Base-by-base conservation (phyloP, 257 asterid species). In the Solanum sejunctum region DNA sequence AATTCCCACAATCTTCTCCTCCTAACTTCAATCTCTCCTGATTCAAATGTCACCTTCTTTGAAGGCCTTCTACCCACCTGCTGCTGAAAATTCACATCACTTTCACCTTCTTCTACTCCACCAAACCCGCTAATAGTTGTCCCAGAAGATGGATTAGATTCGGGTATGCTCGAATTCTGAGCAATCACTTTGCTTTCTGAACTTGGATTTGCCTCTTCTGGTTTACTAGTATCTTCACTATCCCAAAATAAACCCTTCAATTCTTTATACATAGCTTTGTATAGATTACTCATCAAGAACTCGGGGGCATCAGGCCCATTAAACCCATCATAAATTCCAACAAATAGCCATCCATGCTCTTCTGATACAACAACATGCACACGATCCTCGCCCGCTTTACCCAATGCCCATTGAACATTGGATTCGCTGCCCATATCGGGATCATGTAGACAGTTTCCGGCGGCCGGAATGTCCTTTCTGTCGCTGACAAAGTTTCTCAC, bases 221-320 rank as follows among this genome's bases (percentile, higher is more conserved):
- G 79, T 43, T 49, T 67, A 85, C 86, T 77, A 83, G 80, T 79
- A 80, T 84, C 86, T 78, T 89, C 95, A n/a, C 88, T 87, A 83
- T 91, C 98, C 99, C 99, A 96, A 91, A 96, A 96, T 91, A 96
- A 89, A 86, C 99, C 99, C 86, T 96, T 96, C 87, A 96, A 91
- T 84, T 96, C 98, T 83, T 91, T 90, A 77, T 91, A 93, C 97
- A 93, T 90, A 71, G 98, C 95, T 89, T 91, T 94, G 88, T 96
- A 96, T 63, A 96, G 84, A 87, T 93, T 95, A 89, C 95, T 92
- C 98, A 96, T 96, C 91, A 96, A 89, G 87, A 93, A 96, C 80
- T 96, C 99, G 2, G 98, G 99, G 16, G 98, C 99, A 88, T 96
- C 99, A 23, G 99, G 98, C 66, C 99, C 99, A 67, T 96, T 96